These are phyloP conservation scores for Wallacemonas sp. DNA, from an alignment of 208 protist species.

Conservation along the genomic window DNA sequence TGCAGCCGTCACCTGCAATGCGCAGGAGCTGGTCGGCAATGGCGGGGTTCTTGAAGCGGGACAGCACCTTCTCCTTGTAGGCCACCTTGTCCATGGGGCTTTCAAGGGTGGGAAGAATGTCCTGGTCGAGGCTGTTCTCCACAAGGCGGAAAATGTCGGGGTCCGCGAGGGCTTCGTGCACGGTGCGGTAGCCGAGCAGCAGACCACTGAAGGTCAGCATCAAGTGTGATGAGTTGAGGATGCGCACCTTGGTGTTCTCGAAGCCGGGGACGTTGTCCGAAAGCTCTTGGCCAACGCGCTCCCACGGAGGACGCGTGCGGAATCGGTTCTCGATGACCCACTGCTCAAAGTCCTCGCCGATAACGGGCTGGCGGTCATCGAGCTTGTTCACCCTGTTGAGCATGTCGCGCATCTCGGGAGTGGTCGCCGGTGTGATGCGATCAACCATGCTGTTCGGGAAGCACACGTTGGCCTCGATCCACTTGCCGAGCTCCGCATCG, in stretches of 20 bases:
- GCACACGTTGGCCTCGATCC: conserved; percentile 29
- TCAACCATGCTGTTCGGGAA: conserved; percentile 47
- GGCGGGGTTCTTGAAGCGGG: conserved; percentile 31
- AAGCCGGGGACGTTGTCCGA: conserved; percentile 32
- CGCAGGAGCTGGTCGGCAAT: conserved; percentile 41
- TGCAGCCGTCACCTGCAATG: conserved; percentile 40
- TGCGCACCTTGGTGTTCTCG: conserved; percentile 43
- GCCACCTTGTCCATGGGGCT: conserved; percentile 39
- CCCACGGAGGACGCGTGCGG: conserved; percentile 28
- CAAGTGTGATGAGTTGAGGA: conserved; percentile 45
- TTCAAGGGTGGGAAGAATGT: conserved; percentile 28
- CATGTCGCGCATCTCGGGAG: conserved; percentile 21
- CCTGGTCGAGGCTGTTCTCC: conserved; percentile 24
- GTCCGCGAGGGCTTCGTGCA: conserved; percentile 37
- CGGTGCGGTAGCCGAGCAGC: conserved; percentile 30
- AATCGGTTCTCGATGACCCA: conserved; percentile 52
- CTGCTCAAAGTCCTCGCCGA: conserved; percentile 48
- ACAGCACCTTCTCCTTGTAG: conserved; percentile 36
- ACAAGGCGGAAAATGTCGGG: conserved; percentile 27
- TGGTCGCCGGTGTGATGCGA: conserved; percentile 38
- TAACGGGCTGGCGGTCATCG: conserved; percentile 31
- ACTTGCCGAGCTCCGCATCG: conserved; percentile 19
- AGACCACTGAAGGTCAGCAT: conserved; percentile 34
- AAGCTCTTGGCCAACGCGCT: conserved; percentile 31
- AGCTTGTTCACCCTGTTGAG: conserved; percentile 25